These are phyloP conservation scores for Komagataella pseudopastoris DNA, from an alignment of 805 yeast genomes.

Conservation along the genomic window DNA sequence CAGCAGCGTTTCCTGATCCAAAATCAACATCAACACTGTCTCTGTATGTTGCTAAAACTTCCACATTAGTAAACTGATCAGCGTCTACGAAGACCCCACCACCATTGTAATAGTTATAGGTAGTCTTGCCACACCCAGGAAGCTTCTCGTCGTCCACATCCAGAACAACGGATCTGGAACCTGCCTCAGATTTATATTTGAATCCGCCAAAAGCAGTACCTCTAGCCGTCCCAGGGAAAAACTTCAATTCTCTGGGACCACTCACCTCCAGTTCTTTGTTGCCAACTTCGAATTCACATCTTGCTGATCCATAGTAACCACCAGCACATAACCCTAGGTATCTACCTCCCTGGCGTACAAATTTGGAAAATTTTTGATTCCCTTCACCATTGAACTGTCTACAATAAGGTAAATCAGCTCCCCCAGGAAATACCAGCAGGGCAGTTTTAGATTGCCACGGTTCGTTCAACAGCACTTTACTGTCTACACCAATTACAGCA, in stretches of 20 bases:
- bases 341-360: constrained; percentile 67
- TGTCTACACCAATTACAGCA: constrained; percentile 66
- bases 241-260: constrained; percentile 71
- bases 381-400: constrained; percentile 58
- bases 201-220: constrained; percentile 82
- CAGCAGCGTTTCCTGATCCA: constrained; percentile 20
- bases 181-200: constrained; percentile 60
- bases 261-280: constrained; percentile 59
- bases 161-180: constrained; percentile 51
- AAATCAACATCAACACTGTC: constrained; percentile 37
- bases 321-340: constrained; percentile 93
- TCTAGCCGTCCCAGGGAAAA: constrained; percentile 72
- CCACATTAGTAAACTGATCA: constrained; percentile 40
- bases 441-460: constrained; percentile 85
- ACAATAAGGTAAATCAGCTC: constrained; percentile 88
- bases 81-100: constrained; percentile 83
- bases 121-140: constrained; percentile 7
- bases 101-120: constrained; percentile 62
- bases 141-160: constrained; percentile 21
- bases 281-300: constrained; percentile 79
- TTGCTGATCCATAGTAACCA: constrained; percentile 66
- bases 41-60: constrained; percentile 58
- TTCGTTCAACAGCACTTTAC: constrained; percentile 50
- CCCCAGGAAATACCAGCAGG: constrained; percentile 84
- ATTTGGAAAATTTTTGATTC: constrained; percentile 44